Evolutionary conservation across 2,329 filamentous ascomycete species (phyloP).

Genomic region (Colletotrichum liaoningense): DNA sequence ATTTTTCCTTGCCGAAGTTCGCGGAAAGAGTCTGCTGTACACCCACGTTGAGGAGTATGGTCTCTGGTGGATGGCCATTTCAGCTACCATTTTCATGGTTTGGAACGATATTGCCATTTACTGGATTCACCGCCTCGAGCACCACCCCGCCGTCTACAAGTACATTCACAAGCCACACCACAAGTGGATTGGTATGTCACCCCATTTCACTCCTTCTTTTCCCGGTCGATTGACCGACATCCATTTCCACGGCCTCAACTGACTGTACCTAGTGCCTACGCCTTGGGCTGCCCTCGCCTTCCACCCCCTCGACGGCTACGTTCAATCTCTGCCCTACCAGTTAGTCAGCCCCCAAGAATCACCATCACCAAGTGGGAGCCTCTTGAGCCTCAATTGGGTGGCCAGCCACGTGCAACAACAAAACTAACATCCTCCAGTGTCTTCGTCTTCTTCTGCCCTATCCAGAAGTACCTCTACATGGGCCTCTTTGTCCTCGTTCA

Average conservation of each 20-base stretch:
- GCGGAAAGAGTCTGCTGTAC: slow-evolving; percentile 57
- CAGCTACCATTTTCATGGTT: slow-evolving; percentile 54
- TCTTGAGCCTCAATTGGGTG: background rate
- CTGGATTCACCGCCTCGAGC: slow-evolving; percentile 59
- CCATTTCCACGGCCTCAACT: background rate
- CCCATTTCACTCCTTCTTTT: background rate
- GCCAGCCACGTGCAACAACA: background rate
- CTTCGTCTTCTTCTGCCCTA: slow-evolving; percentile 57
- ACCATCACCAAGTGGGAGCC: background rate
- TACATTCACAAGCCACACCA: slow-evolving; percentile 61
- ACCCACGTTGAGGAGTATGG: slow-evolving; percentile 50
- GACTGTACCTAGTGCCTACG: slow-evolving; percentile 51
- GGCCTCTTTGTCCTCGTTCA: slow-evolving; percentile 57
- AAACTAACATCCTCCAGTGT: slow-evolving; percentile 43
- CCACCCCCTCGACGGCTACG: slow-evolving; percentile 58
- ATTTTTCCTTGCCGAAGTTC: slow-evolving; percentile 59
- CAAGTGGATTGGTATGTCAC: slow-evolving; percentile 57
- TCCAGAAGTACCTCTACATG: slow-evolving; percentile 58
- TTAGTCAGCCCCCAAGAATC: slow-evolving; percentile 39
- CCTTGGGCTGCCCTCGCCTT: slow-evolving; percentile 60
- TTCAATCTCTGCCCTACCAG: slow-evolving; percentile 60
- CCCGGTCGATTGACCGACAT: background rate
- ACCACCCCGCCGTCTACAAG: slow-evolving; percentile 59
- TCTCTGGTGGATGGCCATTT: slow-evolving; percentile 52
- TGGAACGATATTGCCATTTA: slow-evolving; percentile 60